Conservation (phyloP, 2,329 filamentous ascomycete genomes). For the Ceratocystis eucalypticola region DNA sequence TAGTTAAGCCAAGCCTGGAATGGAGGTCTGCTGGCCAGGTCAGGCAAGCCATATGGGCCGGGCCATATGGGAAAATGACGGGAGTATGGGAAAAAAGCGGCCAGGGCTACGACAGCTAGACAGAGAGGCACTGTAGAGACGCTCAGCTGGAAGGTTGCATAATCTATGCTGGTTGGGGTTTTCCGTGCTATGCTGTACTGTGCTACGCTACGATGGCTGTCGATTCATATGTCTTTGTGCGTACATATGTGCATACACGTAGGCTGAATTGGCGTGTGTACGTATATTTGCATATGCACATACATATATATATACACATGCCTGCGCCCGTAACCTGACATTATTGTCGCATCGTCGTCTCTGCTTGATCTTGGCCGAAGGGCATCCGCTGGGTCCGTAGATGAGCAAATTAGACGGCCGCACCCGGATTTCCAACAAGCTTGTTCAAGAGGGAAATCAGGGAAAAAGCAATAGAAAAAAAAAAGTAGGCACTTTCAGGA, state of each 20-base stretch:
- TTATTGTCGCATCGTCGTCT: background rate
- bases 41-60: background rate
- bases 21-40: background rate
- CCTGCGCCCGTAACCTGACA: background rate
- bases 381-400: background rate
- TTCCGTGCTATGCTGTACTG: background rate
- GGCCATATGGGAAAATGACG: background rate
- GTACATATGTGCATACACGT: background rate
- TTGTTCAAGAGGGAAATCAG: background rate
- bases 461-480: background rate
- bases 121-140: background rate
- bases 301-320: background rate
- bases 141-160: background rate
- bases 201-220: background rate
- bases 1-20: no score
- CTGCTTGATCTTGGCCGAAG: constrained; percentile 1
- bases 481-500: background rate
- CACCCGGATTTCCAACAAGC: background rate
- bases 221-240: background rate
- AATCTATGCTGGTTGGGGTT: background rate
- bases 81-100: background rate
- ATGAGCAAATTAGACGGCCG: background rate
- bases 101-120: background rate
- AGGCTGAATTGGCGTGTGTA: background rate
- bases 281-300: background rate